A percentile compares a stretch with the other conserved stretches of the same genome.
Evolutionary conservation across 768 basidiomycete genomes (phyloP).

Genomic region (Tulasnella sp.): DNA sequence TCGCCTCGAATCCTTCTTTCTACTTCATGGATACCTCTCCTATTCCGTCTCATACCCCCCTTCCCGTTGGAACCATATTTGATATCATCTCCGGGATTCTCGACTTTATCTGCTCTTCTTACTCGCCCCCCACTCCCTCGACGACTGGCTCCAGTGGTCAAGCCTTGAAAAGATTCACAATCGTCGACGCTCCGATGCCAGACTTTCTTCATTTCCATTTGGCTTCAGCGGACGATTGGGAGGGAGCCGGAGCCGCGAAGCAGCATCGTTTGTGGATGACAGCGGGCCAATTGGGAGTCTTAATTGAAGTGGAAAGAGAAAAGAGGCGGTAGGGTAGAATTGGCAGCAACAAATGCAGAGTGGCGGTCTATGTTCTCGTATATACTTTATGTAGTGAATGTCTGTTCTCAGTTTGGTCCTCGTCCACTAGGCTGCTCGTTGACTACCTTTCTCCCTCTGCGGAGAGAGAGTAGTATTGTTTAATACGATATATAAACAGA

Average conservation of each 20-base stretch:
- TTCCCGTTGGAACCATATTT: background rate
- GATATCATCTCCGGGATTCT: background rate
- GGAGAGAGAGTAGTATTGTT: too few relatives aligned
- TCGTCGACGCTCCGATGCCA: background rate
- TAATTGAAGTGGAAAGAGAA: background rate
- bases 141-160: background rate
- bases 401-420: too few relatives aligned
- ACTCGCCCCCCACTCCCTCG: background rate
- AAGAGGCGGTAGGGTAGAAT: background rate
- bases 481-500: too few relatives aligned
- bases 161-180: background rate
- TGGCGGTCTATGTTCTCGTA: too few relatives aligned
- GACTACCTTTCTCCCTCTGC: too few relatives aligned
- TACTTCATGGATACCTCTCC: background rate
- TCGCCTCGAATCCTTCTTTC: background rate
- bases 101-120: background rate
- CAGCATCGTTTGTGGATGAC: background rate
- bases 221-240: background rate
- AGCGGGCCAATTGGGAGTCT: background rate
- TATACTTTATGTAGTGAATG: too few relatives aligned
- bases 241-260: background rate
- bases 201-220: background rate
- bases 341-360: too few relatives aligned
- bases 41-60: background rate
- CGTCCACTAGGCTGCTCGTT: too few relatives aligned